Conservation (phyloP, 2,329 filamentous ascomycete species). For the Colletotrichum sp. region DNA sequence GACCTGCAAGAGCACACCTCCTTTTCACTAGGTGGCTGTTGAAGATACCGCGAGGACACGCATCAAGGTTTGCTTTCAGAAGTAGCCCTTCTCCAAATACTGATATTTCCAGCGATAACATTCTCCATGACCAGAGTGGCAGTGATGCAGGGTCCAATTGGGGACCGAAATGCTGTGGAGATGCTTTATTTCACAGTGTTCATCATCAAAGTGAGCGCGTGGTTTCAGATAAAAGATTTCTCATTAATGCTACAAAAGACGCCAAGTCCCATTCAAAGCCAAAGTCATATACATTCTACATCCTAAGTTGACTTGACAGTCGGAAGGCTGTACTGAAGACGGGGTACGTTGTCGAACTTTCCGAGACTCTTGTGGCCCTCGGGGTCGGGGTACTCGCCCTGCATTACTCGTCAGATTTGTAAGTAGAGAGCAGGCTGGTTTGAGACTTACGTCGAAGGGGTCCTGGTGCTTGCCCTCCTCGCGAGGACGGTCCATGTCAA, state of each 20-base stretch:
- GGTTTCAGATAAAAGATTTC: rapidly evolving
- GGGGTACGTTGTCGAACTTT: conserved; percentile 7
- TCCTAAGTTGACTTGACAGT: not conserved
- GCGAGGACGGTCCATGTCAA: conserved; percentile 27
- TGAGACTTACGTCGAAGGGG: not conserved
- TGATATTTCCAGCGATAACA: not conserved
- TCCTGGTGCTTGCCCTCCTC: conserved; percentile 10
- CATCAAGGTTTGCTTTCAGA: not conserved
- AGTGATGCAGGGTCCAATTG: not conserved
- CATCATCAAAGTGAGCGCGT: not conserved
- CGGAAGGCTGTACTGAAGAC: conserved; percentile 3
- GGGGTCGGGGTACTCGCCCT: conserved; percentile 7
- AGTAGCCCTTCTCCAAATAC: rapidly evolving
- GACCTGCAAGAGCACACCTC: not conserved
- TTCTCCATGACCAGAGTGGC: not conserved
- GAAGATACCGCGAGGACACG: not conserved
- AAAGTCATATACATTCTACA: not conserved
- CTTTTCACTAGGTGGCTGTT: not conserved
- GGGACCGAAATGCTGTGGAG: not conserved
- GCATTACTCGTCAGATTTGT: not conserved
- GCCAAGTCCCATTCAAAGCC: not conserved
- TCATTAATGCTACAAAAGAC: not conserved
- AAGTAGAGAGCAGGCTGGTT: rapidly evolving
- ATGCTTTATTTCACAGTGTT: not conserved
- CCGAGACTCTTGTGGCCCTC: conserved; percentile 11